Evolutionary conservation across 2,329 filamentous ascomycete genomes (phyloP).

Genomic region (Achaetomium macrosporum): DNA sequence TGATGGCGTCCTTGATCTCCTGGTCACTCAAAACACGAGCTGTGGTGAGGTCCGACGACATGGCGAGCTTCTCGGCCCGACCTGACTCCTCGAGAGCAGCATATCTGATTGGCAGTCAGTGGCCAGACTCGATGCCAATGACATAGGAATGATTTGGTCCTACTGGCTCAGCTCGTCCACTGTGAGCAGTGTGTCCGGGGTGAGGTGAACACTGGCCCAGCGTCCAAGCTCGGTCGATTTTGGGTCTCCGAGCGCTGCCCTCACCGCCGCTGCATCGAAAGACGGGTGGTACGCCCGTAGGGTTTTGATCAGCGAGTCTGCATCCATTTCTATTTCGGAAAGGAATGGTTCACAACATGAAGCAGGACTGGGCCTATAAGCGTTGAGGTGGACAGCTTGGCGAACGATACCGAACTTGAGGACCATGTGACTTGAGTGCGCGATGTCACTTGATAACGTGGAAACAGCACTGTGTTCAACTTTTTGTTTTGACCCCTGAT

Average conservation of each 20-base stretch:
- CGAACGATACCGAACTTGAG: not conserved
- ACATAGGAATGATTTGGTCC: slow-evolving; percentile 16
- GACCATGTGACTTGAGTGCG: not conserved
- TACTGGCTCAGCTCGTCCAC: slow-evolving; percentile 50
- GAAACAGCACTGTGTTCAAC: too few species aligned
- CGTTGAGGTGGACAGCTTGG: too few species aligned
- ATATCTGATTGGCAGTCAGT: slow-evolving; percentile 38
- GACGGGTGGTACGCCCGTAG: slow-evolving; percentile 30
- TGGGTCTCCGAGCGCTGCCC: slow-evolving; percentile 12
- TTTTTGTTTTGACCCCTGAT: slow-evolving; percentile 2
- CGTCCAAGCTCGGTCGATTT: slow-evolving; percentile 33
- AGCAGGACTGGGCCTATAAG: not conserved
- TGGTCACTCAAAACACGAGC: slow-evolving; percentile 50
- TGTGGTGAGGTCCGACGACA: slow-evolving; percentile 40
- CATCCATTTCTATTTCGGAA: slow-evolving; percentile 19
- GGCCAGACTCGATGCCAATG: not conserved
- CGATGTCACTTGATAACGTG: not conserved
- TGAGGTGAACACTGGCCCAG: slow-evolving; percentile 47
- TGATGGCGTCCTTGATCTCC: slow-evolving; percentile 56
- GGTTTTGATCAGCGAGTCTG: slow-evolving; percentile 27
- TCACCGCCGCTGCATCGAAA: slow-evolving; percentile 31
- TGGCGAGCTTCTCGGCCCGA: slow-evolving; percentile 41
- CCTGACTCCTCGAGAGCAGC: slow-evolving; percentile 43
- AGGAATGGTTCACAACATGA: not conserved
- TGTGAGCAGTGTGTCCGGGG: slow-evolving; percentile 46